phyloP scores from a whole-genome alignment of 176 grass and related monocot genomes.

The sorghum (Sorghum bicolor) region Sorghum_bicolor_NCBIv3 NC_012877.2:1204501-1205000 shows the following conservation, averaged over 20 bases:
- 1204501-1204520: neutral
- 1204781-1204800: conserved; percentile 33
- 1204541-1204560: neutral
- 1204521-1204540: neutral
- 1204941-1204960: conserved; percentile 2
- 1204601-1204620: neutral
- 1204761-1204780: conserved; percentile 20
- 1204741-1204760: neutral
- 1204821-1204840: conserved; percentile 30
- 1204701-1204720: neutral
- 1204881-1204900: conserved; percentile 8
- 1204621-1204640: too few species aligned
- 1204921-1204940: neutral
- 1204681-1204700: neutral
- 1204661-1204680: neutral
- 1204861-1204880: conserved; percentile 16
- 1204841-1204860: conserved; percentile 32
- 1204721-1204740: neutral
- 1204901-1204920: neutral
- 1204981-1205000: neutral
- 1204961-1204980: conserved; percentile 21
- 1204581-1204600: neutral
- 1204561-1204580: neutral
- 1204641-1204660: too few species aligned
- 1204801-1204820: conserved; percentile 22